A percentile compares a stretch with the other conserved stretches of the same genome.
Evolutionary conservation across 2,329 filamentous ascomycete species (phyloP).

Genomic region (Sodiomyces alkalinus): DNA sequence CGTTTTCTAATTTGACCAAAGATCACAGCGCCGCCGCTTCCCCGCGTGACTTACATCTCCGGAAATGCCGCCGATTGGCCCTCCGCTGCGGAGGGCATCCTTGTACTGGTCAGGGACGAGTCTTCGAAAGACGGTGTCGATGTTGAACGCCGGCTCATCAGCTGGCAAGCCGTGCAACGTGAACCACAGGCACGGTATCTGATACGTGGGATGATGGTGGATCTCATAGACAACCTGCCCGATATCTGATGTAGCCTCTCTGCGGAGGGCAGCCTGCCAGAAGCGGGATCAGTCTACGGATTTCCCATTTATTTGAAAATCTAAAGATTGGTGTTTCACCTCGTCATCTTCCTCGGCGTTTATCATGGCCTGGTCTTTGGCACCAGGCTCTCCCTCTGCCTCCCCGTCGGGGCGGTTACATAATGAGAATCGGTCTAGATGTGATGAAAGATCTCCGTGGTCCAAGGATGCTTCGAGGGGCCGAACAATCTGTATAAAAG

Average conservation of each 20-base stretch:
- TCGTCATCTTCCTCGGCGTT: constrained; percentile 35
- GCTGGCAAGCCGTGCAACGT: constrained; percentile 42
- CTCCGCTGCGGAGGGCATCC: constrained; percentile 40
- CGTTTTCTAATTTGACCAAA: constrained; percentile 16
- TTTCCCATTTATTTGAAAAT: no score
- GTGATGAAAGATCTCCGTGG: constrained; percentile 28
- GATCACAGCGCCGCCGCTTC: constrained; percentile 13
- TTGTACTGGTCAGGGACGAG: constrained; percentile 55
- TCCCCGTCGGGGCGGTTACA: constrained; percentile 8
- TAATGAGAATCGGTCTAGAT: constrained; percentile 31
- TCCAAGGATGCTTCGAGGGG: constrained; percentile 30
- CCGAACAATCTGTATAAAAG: constrained; percentile 40
- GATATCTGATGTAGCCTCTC: constrained; percentile 16
- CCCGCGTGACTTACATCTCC: constrained; percentile 48
- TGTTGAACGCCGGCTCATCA: constrained; percentile 39
- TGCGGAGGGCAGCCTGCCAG: constrained; percentile 28
- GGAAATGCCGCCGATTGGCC: constrained; percentile 59
- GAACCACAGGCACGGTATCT: constrained; percentile 65
- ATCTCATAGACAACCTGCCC: constrained; percentile 55
- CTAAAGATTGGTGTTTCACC: constrained; percentile 18
- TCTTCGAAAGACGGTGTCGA: constrained; percentile 56
- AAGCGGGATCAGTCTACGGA: no score
- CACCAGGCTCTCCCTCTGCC: constrained; percentile 9
- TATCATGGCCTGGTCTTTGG: constrained; percentile 29
- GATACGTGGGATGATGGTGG: constrained; percentile 60